Evolutionary conservation across 2,329 filamentous ascomycete genomes (phyloP).

Genomic region (Talaromyces marneffei): DNA sequence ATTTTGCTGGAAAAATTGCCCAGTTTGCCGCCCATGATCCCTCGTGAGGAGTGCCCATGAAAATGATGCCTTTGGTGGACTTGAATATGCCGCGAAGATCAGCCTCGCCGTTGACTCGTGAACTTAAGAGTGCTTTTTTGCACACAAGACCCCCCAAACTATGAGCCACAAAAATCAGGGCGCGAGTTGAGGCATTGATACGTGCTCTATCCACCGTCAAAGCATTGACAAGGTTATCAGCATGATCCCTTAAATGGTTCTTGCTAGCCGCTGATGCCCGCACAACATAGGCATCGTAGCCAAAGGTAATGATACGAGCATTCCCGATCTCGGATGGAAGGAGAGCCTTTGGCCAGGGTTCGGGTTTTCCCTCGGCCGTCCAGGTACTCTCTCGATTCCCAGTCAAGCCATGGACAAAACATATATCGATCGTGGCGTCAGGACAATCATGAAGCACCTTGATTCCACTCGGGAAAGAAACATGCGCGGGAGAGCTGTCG

Average conservation of each 20-base stretch:
- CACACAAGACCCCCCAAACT: conserved; percentile 29
- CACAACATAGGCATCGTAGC: conserved; percentile 18
- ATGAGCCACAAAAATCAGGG: conserved; percentile 27
- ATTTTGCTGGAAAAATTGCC: conserved; percentile 25
- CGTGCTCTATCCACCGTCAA: background rate
- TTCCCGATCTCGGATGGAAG: conserved; percentile 10
- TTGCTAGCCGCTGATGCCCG: background rate
- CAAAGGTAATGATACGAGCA: conserved; percentile 15
- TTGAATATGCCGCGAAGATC: conserved; percentile 28
- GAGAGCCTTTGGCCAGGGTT: conserved; percentile 17
- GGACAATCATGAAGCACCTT: background rate
- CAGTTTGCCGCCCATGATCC: conserved; percentile 31
- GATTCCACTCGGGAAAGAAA: background rate
- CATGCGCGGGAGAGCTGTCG: too few relatives aligned
- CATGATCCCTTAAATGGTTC: background rate
- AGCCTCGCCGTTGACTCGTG: conserved; percentile 25
- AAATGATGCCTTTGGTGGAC: conserved; percentile 28
- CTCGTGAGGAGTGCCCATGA: conserved; percentile 36
- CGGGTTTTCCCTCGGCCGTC: conserved; percentile 9
- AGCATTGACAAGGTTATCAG: background rate
- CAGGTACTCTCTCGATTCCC: background rate
- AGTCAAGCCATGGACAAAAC: background rate
- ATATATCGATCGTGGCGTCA: background rate
- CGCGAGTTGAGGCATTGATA: conserved; percentile 21
- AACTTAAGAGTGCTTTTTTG: conserved; percentile 33